phyloP scores from a whole-genome alignment of 2,329 filamentous ascomycete species.

The Aspergillus jensenii region DNA sequence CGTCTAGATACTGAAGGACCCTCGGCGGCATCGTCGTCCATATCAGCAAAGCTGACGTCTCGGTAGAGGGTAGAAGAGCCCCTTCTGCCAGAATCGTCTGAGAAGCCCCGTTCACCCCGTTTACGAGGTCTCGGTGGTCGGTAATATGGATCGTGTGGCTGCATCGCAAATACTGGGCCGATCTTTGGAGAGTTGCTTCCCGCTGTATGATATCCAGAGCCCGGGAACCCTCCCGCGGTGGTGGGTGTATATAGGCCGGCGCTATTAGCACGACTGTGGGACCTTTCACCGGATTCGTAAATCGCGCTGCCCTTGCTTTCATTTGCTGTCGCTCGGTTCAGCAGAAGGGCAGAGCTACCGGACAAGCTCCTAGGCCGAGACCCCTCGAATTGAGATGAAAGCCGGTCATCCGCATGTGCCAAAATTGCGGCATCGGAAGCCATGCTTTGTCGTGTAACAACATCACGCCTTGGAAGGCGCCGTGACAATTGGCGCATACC shows the following conservation, averaged over 20 bases:
- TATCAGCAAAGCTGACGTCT: conserved; percentile 34
- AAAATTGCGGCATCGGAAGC: conserved; percentile 82
- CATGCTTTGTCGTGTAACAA: conserved; percentile 73
- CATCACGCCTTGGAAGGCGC: conserved; percentile 63
- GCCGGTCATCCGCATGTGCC: conserved; percentile 64
- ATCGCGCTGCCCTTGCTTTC: conserved; percentile 51
- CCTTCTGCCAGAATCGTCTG: conserved; percentile 41
- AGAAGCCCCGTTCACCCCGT: conserved; percentile 58
- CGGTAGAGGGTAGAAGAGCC: conserved; percentile 40
- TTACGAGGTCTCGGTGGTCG: conserved; percentile 74
- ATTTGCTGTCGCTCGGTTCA: conserved; percentile 51
- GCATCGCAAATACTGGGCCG: conserved; percentile 46
- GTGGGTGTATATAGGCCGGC: conserved; percentile 67
- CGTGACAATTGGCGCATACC: conserved; percentile 85
- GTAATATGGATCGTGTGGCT: conserved; percentile 77
- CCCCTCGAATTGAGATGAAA: conserved; percentile 55
- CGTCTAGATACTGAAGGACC: conserved; percentile 44
- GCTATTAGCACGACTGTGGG: conserved; percentile 55
- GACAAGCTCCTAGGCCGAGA: conserved; percentile 60
- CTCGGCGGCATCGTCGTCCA: conserved; percentile 36
- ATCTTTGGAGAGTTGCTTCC: conserved; percentile 43
- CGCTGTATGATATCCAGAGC: conserved; percentile 51
- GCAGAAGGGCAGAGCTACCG: conserved; percentile 61
- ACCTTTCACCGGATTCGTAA: conserved; percentile 54
- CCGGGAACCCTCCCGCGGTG: conserved; percentile 76